Conservation (phyloP, 306 rosid species). For the Hippophae rhamnoides region DNA sequence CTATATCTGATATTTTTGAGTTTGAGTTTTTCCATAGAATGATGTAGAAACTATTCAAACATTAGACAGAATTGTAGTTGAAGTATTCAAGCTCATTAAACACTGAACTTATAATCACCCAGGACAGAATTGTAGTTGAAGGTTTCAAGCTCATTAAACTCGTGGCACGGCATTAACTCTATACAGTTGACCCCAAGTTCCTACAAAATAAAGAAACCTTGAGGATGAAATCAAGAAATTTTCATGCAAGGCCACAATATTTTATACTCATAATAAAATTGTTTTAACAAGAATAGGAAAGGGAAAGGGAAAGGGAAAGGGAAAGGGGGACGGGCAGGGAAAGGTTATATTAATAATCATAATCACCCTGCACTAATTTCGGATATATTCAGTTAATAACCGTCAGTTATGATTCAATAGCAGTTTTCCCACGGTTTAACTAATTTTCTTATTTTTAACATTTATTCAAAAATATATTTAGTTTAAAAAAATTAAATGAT, state of each 20-base stretch:
- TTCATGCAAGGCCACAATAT: not conserved
- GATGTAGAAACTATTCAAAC: not conserved
- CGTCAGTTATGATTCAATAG: too few relatives aligned
- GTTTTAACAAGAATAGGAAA: not conserved
- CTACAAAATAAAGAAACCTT: slow-evolving; percentile 42
- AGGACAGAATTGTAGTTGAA: slow-evolving; percentile 67
- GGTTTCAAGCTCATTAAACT: slow-evolving; percentile 89
- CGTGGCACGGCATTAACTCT: slow-evolving; percentile 95
- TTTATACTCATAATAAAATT: too few relatives aligned
- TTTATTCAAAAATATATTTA: too few relatives aligned
- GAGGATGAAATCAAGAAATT: slow-evolving; percentile 19
- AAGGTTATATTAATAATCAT: too few relatives aligned
- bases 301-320: too few relatives aligned
- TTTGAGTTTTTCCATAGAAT: not conserved
- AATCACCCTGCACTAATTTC: too few relatives aligned
- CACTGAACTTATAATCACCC: slow-evolving; percentile 62
- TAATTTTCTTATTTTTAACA: too few relatives aligned
- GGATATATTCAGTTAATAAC: too few relatives aligned
- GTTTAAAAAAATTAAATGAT: too few relatives aligned
- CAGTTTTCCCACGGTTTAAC: too few relatives aligned
- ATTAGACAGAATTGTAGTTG: not conserved
- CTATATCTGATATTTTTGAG: not conserved
- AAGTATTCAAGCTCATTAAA: not conserved
- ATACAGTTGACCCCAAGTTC: slow-evolving; percentile 91
- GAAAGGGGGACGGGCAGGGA: too few relatives aligned